phyloP scores from a whole-genome alignment of 1,139 yeast species.

The Saccharomycopsis hybrid region DNA sequence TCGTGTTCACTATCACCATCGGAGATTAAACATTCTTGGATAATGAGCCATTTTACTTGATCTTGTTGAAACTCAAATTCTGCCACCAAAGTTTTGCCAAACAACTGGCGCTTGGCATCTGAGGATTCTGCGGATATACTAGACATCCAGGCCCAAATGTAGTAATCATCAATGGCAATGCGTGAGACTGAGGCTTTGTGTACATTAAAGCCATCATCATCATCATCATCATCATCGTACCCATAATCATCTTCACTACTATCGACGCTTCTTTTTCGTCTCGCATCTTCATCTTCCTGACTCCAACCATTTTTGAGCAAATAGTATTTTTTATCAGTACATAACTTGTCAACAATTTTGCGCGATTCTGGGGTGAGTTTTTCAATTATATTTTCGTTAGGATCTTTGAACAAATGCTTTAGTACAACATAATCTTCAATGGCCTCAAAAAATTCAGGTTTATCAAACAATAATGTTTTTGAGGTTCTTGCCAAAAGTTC shows the following conservation, averaged over 20 bases:
- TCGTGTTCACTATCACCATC: not conserved
- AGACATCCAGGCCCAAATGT: conserved; percentile 88
- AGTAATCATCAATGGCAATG: conserved; percentile 76
- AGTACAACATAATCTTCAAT: conserved; percentile 75
- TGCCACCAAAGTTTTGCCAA: conserved; percentile 75
- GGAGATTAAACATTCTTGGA: conserved; percentile 15
- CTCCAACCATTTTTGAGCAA: conserved; percentile 20
- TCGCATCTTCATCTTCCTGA: not conserved
- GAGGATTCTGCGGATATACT: conserved; percentile 74
- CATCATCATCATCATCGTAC: conserved; percentile 12
- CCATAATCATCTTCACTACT: not conserved
- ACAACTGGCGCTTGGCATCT: conserved; percentile 51
- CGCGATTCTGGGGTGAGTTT: conserved; percentile 71
- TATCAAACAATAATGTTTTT: conserved; percentile 61
- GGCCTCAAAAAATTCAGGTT: conserved; percentile 62
- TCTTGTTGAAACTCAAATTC: conserved; percentile 41
- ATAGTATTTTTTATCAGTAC: conserved; percentile 33
- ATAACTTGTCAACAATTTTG: conserved; percentile 56
- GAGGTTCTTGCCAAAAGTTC: conserved; percentile 56
- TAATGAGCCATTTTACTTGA: conserved; percentile 20
- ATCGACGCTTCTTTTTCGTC: too few relatives aligned
- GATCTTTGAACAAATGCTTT: conserved; percentile 62
- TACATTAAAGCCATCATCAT: conserved; percentile 13
- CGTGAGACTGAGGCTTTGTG: conserved; percentile 50
- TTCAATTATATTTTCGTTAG: conserved; percentile 45